A percentile compares a stretch with the other conserved stretches of the same genome.
Conservation (phyloP, 208 protist species). For the Leishmania amazonensis region DNA sequence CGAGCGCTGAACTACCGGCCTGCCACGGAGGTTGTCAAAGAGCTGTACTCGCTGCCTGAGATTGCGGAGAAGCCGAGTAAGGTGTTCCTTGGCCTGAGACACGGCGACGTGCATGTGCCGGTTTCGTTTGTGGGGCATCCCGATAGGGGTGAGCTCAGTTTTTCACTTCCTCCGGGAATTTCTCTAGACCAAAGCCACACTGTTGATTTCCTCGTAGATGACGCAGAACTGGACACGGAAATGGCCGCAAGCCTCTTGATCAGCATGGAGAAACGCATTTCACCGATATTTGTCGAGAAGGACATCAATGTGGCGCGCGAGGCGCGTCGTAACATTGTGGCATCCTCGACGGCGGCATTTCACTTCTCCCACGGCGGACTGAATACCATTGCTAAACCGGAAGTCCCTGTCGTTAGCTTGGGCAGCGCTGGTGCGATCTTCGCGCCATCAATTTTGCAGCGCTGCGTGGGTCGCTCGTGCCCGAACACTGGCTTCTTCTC, state of each 20-base stretch:
- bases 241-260: constrained; percentile 67
- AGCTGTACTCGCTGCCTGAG: constrained; percentile 59
- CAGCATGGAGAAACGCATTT: constrained; percentile 46
- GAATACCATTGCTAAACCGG: constrained; percentile 70
- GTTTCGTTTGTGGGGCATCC: constrained; percentile 75
- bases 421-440: constrained; percentile 58
- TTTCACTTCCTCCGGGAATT: constrained; percentile 43
- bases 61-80: constrained; percentile 63
- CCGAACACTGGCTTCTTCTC: constrained; percentile 76
- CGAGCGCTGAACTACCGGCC: constrained; percentile 37
- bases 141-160: constrained; percentile 45
- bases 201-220: constrained; percentile 80
- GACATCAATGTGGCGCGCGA: constrained; percentile 80
- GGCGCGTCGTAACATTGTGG: constrained; percentile 65
- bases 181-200: constrained; percentile 28
- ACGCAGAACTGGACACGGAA: constrained; percentile 84
- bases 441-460: constrained; percentile 72
- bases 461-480: constrained; percentile 67
- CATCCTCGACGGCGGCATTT: constrained; percentile 64
- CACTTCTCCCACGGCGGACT: constrained; percentile 87
- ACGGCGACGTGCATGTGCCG: constrained; percentile 57
- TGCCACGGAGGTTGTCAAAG: constrained; percentile 68
- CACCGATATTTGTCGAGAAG: constrained; percentile 61
- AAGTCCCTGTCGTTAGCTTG: constrained; percentile 62
- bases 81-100: constrained; percentile 67